Percentiles rank a stretch among this genome's conserved stretches.
phyloP scores from a whole-genome alignment of 2,329 filamentous ascomycete species.

The Fusarium oligoseptatum region DNA sequence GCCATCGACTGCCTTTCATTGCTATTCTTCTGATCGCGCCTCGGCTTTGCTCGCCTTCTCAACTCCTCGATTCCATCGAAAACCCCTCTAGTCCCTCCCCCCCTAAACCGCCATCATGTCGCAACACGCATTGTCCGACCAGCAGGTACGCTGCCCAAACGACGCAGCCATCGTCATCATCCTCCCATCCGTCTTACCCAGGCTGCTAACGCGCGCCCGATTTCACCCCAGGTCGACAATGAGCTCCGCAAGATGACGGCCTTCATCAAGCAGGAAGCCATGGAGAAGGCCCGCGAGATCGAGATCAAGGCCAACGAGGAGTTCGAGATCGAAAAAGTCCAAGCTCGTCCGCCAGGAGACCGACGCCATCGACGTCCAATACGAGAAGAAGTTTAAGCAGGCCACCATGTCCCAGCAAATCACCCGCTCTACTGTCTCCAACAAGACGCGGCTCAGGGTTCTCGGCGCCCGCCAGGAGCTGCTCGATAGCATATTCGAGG shows the following conservation, averaged over 20 bases:
- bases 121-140: slow-evolving; percentile 96
- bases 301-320: slow-evolving; percentile 99
- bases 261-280: slow-evolving; percentile 99
- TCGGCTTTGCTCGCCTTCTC: slow-evolving; percentile 6
- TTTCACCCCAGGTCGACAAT: slow-evolving; percentile 83
- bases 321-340: slow-evolving; percentile 97
- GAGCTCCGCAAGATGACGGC: slow-evolving; percentile 99
- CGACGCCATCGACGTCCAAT: slow-evolving; percentile 88
- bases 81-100: slow-evolving; percentile 14
- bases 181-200: slow-evolving; percentile 19
- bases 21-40: slow-evolving; percentile 12
- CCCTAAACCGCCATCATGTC: slow-evolving; percentile 76
- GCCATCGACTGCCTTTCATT: slow-evolving; percentile 40
- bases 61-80: slow-evolving; percentile 16
- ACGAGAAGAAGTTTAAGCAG: slow-evolving; percentile 99
- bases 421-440: slow-evolving; percentile 93
- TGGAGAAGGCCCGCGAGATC: slow-evolving; percentile 97
- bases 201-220: slow-evolving; percentile 32
- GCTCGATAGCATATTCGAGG: slow-evolving; percentile 89
- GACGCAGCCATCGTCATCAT: slow-evolving; percentile 37
- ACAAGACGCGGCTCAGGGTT: slow-evolving; percentile 93
- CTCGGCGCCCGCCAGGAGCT: slow-evolving; percentile 90
- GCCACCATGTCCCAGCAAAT: slow-evolving; percentile 99
- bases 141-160: slow-evolving; percentile 76
- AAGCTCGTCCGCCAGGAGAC: slow-evolving; percentile 98